Percentiles rank a stretch among this genome's conserved stretches.
Evolutionary conservation across 495 filamentous ascomycete species (phyloP).

Genomic region (Cudoniella acicularis): DNA sequence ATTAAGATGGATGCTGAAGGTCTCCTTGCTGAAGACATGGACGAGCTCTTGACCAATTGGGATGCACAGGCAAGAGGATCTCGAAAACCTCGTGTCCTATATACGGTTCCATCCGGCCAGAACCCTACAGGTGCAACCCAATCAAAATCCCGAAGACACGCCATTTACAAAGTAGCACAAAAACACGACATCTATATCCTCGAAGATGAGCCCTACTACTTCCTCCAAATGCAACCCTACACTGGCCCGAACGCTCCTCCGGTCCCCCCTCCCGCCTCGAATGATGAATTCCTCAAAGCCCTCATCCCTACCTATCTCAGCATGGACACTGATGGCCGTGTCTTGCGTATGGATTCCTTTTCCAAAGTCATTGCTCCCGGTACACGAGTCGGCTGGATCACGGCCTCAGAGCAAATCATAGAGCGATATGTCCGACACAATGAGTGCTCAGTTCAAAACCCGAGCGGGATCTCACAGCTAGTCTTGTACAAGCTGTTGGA

Average conservation of each 20-base stretch:
- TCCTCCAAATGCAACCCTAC: conserved; percentile 92
- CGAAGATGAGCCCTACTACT: conserved; percentile 97
- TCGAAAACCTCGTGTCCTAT: conserved; percentile 71
- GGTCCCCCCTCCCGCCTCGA: conserved; percentile 27
- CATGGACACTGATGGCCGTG: conserved; percentile 62
- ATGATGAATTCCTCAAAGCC: conserved; percentile 42
- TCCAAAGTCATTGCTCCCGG: conserved; percentile 81
- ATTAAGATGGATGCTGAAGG: conserved; percentile 77
- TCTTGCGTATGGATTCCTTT: conserved; percentile 74
- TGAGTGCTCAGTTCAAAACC: conserved; percentile 78
- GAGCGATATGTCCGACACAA: conserved; percentile 73
- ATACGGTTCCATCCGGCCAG: conserved; percentile 83
- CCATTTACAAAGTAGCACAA: conserved; percentile 70
- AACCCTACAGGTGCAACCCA: conserved; percentile 92
- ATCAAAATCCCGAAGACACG: conserved; percentile 55
- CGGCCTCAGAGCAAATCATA: conserved; percentile 76
- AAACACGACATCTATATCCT: conserved; percentile 85
- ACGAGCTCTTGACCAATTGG: conserved; percentile 24
- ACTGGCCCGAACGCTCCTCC: conserved; percentile 46
- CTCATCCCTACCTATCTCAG: conserved; percentile 61
- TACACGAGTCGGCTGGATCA: conserved; percentile 73
- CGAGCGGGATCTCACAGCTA: conserved; percentile 77
- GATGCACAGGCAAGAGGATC: conserved; percentile 43
- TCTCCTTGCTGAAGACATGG: conserved; percentile 51
- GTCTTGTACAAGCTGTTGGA: conserved; percentile 86